Evolutionary conservation across 306 rosid species (phyloP).

Genomic region (Comarum palustre): DNA sequence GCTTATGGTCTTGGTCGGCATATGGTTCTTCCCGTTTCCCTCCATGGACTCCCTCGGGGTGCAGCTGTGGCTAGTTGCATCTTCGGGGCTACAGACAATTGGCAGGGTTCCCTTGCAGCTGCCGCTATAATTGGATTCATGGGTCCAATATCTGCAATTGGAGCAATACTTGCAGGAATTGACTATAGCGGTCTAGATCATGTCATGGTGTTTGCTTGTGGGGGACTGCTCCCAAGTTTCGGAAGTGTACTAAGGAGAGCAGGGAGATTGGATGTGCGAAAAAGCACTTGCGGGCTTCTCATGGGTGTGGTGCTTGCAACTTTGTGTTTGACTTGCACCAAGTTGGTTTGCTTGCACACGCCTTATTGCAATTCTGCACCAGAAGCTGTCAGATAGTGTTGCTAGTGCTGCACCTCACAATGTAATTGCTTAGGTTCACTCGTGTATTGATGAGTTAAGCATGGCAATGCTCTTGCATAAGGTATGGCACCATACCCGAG

Average conservation of each 20-base stretch:
- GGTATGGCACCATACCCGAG: neutral
- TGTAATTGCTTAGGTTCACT: conserved; percentile 4
- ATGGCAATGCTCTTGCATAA: neutral
- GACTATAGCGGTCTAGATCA: conserved; percentile 94
- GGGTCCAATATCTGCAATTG: conserved; percentile 92
- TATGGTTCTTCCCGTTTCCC: conserved; percentile 96
- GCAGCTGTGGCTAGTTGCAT: conserved; percentile 98
- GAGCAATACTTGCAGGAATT: conserved; percentile 89
- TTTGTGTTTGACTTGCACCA: conserved; percentile 79
- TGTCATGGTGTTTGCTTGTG: conserved; percentile 88
- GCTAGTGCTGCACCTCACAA: conserved; percentile 16
- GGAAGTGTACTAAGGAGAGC: conserved; percentile 64
- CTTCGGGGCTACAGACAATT: conserved; percentile 88
- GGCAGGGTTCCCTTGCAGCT: conserved; percentile 85
- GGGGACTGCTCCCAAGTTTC: conserved; percentile 84
- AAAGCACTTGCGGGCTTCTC: conserved; percentile 62
- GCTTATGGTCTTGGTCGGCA: conserved; percentile 94
- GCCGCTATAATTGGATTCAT: conserved; percentile 84
- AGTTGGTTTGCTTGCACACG: conserved; percentile 94
- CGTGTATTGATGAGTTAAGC: neutral
- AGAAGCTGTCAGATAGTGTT: conserved; percentile 77
- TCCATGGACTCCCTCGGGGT: conserved; percentile 95
- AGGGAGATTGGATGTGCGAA: conserved; percentile 59
- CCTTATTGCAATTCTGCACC: conserved; percentile 99
- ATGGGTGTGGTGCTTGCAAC: conserved; percentile 66